These are phyloP conservation scores for Eucalyptus sp. DNA, from an alignment of 345 rosid genomes.

Conservation along the genomic window DNA sequence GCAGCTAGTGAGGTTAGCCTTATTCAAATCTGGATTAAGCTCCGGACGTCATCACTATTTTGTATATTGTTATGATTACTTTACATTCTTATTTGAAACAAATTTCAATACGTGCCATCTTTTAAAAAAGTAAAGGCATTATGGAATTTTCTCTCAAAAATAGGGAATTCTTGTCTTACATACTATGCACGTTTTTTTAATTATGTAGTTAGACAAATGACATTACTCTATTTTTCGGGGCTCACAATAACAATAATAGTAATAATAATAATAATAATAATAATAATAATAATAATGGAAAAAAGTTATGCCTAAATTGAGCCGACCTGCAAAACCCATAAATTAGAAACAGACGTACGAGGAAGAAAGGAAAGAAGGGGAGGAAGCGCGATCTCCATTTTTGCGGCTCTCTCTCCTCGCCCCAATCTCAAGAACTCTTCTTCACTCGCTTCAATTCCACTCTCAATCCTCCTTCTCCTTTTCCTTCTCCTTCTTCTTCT, in stretches of 20 bases:
- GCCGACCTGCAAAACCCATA: background rate
- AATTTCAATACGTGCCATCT: accelerated
- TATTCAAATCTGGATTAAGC: accelerated
- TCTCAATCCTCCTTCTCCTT: background rate
- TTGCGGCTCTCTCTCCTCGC: background rate
- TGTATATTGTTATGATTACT: too few relatives aligned
- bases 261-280: background rate
- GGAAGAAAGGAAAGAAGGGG: background rate
- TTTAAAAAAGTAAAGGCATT: too few relatives aligned
- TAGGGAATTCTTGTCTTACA: background rate
- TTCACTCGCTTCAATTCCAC: background rate
- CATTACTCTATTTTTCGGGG: background rate
- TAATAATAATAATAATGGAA: too few relatives aligned
- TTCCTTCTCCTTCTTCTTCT: background rate
- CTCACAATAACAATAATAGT: background rate
- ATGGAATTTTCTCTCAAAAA: too few relatives aligned
- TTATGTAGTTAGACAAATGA: background rate
- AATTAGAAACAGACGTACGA: background rate
- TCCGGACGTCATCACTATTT: accelerated
- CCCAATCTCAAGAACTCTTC: background rate
- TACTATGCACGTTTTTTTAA: background rate
- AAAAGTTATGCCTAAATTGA: background rate
- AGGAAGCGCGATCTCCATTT: background rate
- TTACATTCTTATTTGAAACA: accelerated
- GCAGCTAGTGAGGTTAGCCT: accelerated